Conservation (phyloP, 768 basidiomycete genomes). For the Phaeotremella skinneri region DNA sequence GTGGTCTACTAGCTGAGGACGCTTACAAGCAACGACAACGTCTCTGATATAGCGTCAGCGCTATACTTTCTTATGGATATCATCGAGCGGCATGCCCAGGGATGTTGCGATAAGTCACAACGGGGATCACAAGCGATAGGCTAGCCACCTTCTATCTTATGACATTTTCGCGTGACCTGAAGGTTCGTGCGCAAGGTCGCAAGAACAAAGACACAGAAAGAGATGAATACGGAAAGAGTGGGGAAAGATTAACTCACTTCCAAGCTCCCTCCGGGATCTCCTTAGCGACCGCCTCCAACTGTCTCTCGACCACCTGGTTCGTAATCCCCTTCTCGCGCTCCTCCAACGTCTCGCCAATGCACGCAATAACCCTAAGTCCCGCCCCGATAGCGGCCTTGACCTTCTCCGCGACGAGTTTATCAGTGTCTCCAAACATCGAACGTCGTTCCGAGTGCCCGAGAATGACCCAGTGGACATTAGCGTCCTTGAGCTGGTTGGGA, state of each 20-base stretch:
- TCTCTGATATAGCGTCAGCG: too few species aligned
- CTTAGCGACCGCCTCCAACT: conserved; percentile 63
- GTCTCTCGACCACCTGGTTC: conserved; percentile 71
- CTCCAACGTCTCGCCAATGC: conserved; percentile 88
- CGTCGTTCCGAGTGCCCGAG: conserved; percentile 97
- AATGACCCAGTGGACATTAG: conserved; percentile 85
- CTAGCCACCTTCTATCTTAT: too few species aligned
- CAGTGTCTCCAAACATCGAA: conserved; percentile 84
- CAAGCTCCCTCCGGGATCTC: conserved; percentile 67
- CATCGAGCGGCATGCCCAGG: too few species aligned
- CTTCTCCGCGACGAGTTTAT: conserved; percentile 77
- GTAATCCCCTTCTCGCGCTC: conserved; percentile 81
- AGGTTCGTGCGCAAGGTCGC: too few species aligned
- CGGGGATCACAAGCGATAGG: too few species aligned
- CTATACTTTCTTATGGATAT: too few species aligned
- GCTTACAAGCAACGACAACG: conserved; percentile 76
- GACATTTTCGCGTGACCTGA: too few species aligned
- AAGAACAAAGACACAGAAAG: neutral
- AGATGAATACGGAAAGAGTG: conserved; percentile 10
- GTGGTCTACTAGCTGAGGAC: neutral
- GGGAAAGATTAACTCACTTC: conserved; percentile 60
- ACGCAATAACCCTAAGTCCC: conserved; percentile 82
- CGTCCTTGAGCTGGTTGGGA: conserved; percentile 78
- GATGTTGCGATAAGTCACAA: too few species aligned
- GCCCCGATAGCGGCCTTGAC: conserved; percentile 75